Evolutionary conservation across 2,329 filamentous ascomycete genomes (phyloP), one percentile per base, ranked within the genome.

Genomic region (Penicillium sp.): DNA sequence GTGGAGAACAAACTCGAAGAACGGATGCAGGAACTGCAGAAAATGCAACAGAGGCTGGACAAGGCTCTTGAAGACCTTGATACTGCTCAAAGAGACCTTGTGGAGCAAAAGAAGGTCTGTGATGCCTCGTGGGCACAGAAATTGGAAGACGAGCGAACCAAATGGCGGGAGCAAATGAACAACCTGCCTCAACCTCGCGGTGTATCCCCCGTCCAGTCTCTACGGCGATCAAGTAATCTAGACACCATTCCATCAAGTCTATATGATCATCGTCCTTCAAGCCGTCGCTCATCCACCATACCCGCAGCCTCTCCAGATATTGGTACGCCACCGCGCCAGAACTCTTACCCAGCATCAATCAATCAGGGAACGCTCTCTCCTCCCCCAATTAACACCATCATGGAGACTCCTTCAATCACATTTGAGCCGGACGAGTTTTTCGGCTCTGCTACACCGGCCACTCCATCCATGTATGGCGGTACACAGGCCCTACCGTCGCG

Each of bases 71-170:
- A 83, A 9, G 84, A 88, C 5, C 77, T 92, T 1, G 75, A 82
- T 27, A 84, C 89, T 52, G 75, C 82, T 1, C 80, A 79, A 56
- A 78, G 79, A 52, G 81, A 86, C 10, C 75, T 86, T 16, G 79
- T 83, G 37, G 81, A 82, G 47, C 85, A 89, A 64, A 86, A 83
- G 66, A 82, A 84, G 63, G 66, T 79, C 2, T 82, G 77, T 73
- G 86, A 89, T 62, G 74, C 79, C 14, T 84, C 86, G 24, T 72
- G 84, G 60, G 71, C 81, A 35, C 82, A 85, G 53, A 81, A 82
- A 45, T 66, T 90, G 0, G 86, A 90, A 57, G 87, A 90, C 59
- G 87, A 90, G 72, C 83, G 81, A 63, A 71, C 75, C 13, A 87
- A 82, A 71, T 86, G 83, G 82, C 80, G 79, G 47, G 78, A 80